phyloP scores from a whole-genome alignment of 1,139 yeast genomes.

The Schwanniomyces etchellsii region DNA sequence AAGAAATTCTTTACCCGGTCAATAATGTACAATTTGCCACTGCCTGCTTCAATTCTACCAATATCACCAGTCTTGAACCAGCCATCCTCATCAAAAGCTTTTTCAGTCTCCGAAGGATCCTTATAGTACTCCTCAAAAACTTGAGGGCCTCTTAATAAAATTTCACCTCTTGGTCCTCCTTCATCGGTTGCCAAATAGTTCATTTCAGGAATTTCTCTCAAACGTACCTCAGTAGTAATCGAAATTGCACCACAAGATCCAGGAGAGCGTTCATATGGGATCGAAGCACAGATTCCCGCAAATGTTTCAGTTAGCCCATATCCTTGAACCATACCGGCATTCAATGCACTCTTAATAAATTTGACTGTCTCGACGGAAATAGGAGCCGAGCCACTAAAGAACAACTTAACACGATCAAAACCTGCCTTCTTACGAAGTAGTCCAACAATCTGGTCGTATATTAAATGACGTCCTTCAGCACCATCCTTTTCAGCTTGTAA shows the following conservation, averaged over 20 bases:
- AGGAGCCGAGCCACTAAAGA: conserved; percentile 41
- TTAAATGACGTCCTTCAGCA: conserved; percentile 20
- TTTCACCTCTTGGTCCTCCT: conserved; percentile 38
- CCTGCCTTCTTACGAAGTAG: conserved; percentile 32
- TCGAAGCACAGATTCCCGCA: conserved; percentile 33
- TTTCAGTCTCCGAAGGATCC: conserved; percentile 33
- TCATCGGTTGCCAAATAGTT: conserved; percentile 24
- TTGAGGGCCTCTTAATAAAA: conserved; percentile 36
- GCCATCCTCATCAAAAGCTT: conserved; percentile 52
- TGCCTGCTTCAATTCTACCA: conserved; percentile 21
- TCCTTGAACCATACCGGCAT: conserved; percentile 37
- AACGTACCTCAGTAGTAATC: conserved; percentile 28
- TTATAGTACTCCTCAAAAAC: conserved; percentile 32
- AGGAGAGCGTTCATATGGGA: conserved; percentile 27
- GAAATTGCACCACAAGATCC: conserved; percentile 38
- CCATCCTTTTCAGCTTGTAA: conserved; percentile 26
- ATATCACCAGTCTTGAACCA: conserved; percentile 41
- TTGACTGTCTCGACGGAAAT: conserved; percentile 35
- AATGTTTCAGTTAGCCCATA: conserved; percentile 44
- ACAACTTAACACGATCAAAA: conserved; percentile 19
- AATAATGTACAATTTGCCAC: conserved; percentile 27
- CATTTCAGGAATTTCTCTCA: conserved; percentile 37
- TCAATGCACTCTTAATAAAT: conserved; percentile 35
- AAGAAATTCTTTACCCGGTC: conserved; percentile 42
- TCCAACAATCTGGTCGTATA: conserved; percentile 23